Evolutionary conservation across 2,329 filamentous ascomycete species (phyloP), one percentile per base, ranked within the genome.

Genomic region (Ceratocystis alfenasii): DNA sequence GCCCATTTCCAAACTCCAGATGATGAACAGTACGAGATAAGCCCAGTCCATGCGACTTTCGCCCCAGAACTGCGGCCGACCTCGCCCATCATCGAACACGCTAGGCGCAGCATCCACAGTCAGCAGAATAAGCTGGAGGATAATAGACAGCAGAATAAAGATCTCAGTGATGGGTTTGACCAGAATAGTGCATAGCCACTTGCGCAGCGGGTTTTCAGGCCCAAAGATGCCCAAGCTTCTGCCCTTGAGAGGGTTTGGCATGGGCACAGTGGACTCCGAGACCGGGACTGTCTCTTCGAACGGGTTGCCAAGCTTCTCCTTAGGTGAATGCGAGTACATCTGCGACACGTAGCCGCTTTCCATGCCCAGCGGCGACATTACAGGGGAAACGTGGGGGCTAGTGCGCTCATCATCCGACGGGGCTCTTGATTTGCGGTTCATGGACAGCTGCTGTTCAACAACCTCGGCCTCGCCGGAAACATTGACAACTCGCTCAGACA

Each of bases 401-500:
- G 79, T 79, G 1, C 81, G 79, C 62, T 75, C 80, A 65, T 83
- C 74, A 72, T 77, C 82, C 73, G 75, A 81, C 70, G 77, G 79
- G 70, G 77, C 86, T 70, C 74, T 83, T 74, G 77, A 87, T 74
- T 78, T 86, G 74, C 78, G 86, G 78, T 78, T 77, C 61, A 84
- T 80, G 53, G 84, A 81, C 28, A 86, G 80, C 63, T 83, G 85
- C 69, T 88, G 85, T 73, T 96, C 90, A 17, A 92, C 80, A 22
- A 89, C 78, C 71, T 96, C 90, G 3, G 87, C 87, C 72, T 97
- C 94, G 73, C 95, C 95, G 76, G 91, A 96, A 71, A 99, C 83
- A 73, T 97, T 97, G 72, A 99, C 94, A 66, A 99, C 92, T 78
- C 94, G 90, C 77, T 96, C 92, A 41, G 95, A 97, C 85, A 99